A percentile compares a stretch with the other conserved stretches of the same genome.
These are phyloP conservation scores for Solanum hybrid DNA, from an alignment of 305 asterid genomes.

Conservation along the genomic window DNA sequence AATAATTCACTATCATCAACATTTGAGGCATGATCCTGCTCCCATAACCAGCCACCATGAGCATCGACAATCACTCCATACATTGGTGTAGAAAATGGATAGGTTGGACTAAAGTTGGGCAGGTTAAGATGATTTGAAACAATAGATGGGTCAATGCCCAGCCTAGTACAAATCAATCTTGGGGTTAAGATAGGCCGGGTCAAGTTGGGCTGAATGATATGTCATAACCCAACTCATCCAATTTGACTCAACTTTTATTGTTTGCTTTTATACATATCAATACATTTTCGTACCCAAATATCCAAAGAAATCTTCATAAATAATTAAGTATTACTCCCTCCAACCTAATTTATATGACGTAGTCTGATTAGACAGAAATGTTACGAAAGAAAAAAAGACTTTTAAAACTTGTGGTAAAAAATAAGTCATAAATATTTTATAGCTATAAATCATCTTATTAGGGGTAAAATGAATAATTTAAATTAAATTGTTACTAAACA, in stretches of 20 bases:
- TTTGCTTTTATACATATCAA: not conserved
- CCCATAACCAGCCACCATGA: not conserved
- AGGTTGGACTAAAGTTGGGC: not conserved
- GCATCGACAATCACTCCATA: not conserved
- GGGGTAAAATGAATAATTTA: not conserved
- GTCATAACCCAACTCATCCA: not conserved
- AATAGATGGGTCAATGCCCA: not conserved
- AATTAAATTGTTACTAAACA: not conserved
- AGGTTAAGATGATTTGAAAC: not conserved
- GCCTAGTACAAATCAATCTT: not conserved
- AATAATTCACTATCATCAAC: not conserved
- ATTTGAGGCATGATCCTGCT: not conserved
- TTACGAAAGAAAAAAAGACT: not conserved
- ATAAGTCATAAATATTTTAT: not conserved
- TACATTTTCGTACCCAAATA: too few species aligned
- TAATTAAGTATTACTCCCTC: not conserved
- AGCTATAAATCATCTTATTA: not conserved
- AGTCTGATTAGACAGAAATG: not conserved
- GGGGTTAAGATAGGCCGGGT: not conserved
- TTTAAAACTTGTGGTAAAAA: not conserved
- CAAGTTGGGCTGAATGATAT: not conserved
- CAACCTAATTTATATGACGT: not conserved
- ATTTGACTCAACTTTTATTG: not conserved
- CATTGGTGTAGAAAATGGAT: not conserved
- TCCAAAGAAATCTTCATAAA: not conserved